Conservation (phyloP, 225 moss, liverwort and hornwort species). For the Bryum argenteum region DNA sequence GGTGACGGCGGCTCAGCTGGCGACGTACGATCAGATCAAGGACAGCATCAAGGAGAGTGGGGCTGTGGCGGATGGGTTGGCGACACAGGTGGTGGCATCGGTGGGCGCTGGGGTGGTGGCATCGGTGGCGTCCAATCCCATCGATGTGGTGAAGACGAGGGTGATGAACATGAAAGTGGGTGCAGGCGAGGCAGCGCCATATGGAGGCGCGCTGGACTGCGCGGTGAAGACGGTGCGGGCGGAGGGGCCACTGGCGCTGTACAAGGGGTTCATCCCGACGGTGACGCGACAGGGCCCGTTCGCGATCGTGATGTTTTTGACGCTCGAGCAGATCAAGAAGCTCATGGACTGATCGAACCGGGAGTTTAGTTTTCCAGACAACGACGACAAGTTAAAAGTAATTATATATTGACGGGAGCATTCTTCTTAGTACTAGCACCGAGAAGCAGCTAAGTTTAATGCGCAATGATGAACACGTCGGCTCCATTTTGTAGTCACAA, state of each 20-base stretch:
- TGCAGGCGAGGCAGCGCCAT: constrained; percentile 49
- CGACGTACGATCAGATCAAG: constrained; percentile 86
- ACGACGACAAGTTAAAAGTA: background rate
- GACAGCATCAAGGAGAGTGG: constrained; percentile 44
- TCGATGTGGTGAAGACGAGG: constrained; percentile 86
- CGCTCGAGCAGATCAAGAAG: constrained; percentile 69
- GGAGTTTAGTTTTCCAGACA: background rate
- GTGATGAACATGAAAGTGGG: constrained; percentile 79
- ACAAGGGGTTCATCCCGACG: constrained; percentile 82
- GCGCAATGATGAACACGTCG: background rate
- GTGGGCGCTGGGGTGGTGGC: constrained; percentile 70
- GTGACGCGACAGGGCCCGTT: constrained; percentile 76
- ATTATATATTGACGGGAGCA: background rate
- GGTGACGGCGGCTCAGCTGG: constrained; percentile 82
- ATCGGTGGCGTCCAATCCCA: constrained; percentile 73
- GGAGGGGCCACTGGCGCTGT: constrained; percentile 74
- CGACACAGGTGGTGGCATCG: constrained; percentile 72
- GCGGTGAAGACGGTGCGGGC: constrained; percentile 73
- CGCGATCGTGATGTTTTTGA: constrained; percentile 73
- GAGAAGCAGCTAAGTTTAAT: background rate
- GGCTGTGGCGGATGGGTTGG: constrained; percentile 46
- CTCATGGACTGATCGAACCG: constrained; percentile 31
- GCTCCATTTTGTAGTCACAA: background rate
- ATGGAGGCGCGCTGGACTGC: constrained; percentile 78
- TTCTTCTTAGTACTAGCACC: accelerated